Evolutionary conservation across 2,329 filamentous ascomycete species (phyloP), one percentile per base, ranked within the genome.

Genomic region (Fusarium aywerte): DNA sequence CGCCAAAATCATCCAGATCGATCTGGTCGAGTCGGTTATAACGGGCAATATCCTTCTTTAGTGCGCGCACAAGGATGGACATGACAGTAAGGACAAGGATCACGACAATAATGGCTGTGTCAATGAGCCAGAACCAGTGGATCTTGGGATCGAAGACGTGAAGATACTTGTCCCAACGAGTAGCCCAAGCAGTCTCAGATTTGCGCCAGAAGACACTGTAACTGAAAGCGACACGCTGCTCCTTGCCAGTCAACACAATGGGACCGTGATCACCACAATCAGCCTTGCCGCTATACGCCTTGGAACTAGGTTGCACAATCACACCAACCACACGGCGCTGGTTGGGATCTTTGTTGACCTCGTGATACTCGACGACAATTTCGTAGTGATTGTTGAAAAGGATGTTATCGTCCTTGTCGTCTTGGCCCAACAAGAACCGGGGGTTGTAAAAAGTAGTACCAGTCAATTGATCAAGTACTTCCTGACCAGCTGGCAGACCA

Each of bases 71-170:
- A 16, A 99, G 84, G 44, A 98, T 92, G n/a, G 94, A 97, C 79
- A 91, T 90, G 67, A 99, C 96, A 73, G 96, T 97, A 43, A 93
- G 87, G 33, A 95, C 90, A 38, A 98, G 84, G 79, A 98, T 96
- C 47, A 97, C 86, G 49, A 99, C 94, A 65, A 99, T 97, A 42
- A 98, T 89, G 48, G 96, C 92, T 33, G 94, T 97, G 80, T 97
- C 97, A 80, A 98, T 92, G 48, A 99, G 88, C 61, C 94, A 97
- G 82, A 98, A 97, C 96, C 96, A 99, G 79, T 99, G 96, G 73
- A 99, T 98, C 83, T 96, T 96, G 51, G 96, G 94, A 78, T 98
- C 94, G 76, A 94, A 96, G 29, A 99, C 95, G 75, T 98, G 95
- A 33, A 99, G 85, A 77, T 98, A 98, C 80, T 97, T 98, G 84